Evolutionary conservation across 495 filamentous ascomycete species (phyloP).

Genomic region (Geopyxis carbonaria): DNA sequence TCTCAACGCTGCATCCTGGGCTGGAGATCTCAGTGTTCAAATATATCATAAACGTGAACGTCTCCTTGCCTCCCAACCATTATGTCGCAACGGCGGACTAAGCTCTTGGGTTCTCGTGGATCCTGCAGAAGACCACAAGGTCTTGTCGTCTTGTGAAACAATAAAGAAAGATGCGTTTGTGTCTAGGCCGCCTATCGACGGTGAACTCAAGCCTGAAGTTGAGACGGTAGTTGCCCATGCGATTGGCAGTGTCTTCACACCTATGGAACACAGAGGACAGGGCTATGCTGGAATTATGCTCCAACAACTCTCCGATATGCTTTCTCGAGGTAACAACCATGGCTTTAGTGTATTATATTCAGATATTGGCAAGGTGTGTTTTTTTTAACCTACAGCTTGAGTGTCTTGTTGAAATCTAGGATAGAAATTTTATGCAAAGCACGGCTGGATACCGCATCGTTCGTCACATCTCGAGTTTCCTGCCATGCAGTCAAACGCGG

Average conservation of each 20-base stretch:
- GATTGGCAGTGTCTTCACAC: conserved; percentile 74
- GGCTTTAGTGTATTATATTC: conserved; percentile 57
- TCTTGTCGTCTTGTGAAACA: conserved; percentile 70
- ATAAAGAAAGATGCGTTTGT: conserved; percentile 58
- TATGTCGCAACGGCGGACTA: conserved; percentile 57
- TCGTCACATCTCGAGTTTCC: conserved; percentile 54
- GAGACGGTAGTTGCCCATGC: conserved; percentile 57
- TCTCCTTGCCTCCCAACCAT: conserved; percentile 44
- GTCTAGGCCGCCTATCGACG: conserved; percentile 16
- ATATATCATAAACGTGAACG: conserved; percentile 66
- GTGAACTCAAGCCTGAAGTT: conserved; percentile 29
- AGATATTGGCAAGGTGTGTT: conserved; percentile 67
- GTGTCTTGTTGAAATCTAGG: not conserved
- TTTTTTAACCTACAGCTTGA: not conserved
- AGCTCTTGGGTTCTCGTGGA: conserved; percentile 78
- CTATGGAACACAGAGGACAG: conserved; percentile 48
- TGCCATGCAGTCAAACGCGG: conserved; percentile 20
- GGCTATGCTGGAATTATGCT: conserved; percentile 69
- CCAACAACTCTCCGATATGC: conserved; percentile 30
- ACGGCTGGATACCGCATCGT: conserved; percentile 61
- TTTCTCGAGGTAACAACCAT: conserved; percentile 28
- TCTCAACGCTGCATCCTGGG: conserved; percentile 16
- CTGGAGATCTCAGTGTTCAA: conserved; percentile 27
- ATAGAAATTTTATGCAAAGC: conserved; percentile 58
- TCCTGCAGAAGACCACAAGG: conserved; percentile 28